A percentile compares a stretch with the other conserved stretches of the same genome.
Conservation (phyloP, 2,329 filamentous ascomycete species). For the Verticillium dahliae region DNA sequence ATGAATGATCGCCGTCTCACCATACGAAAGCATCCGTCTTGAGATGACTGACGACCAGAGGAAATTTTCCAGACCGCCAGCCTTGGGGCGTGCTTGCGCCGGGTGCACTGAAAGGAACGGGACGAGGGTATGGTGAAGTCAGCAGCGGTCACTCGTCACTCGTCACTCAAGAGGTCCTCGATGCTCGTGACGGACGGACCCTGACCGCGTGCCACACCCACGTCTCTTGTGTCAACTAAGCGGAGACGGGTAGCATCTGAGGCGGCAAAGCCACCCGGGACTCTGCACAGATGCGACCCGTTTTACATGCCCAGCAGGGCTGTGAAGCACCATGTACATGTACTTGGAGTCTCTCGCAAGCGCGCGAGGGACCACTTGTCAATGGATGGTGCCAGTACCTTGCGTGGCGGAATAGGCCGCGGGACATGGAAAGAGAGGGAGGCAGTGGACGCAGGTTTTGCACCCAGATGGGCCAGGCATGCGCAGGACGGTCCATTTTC, state of each 20-base stretch:
- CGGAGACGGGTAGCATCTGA: constrained; percentile 1
- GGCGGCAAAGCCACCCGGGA: constrained; percentile 1
- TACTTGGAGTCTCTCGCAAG: too few relatives aligned
- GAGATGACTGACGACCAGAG: background rate
- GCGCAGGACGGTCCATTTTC: background rate
- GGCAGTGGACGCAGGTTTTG: too few relatives aligned
- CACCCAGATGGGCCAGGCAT: background rate
- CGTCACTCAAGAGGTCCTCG: background rate
- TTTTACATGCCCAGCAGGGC: background rate
- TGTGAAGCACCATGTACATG: background rate
- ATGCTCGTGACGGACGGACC: background rate
- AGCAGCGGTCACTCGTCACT: background rate
- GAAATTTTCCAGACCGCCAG: background rate
- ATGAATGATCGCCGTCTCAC: background rate
- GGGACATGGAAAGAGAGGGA: too few relatives aligned
- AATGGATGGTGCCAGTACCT: too few relatives aligned
- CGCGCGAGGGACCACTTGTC: too few relatives aligned
- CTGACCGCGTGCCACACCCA: background rate
- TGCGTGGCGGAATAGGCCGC: too few relatives aligned
- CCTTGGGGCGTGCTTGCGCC: too few relatives aligned
- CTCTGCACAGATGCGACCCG: background rate
- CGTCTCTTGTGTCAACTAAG: background rate
- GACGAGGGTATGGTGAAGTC: background rate
- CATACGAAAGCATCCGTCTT: background rate
- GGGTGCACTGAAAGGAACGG: too few relatives aligned